Conservation (phyloP, 2,329 filamentous ascomycete genomes). For the Nemania sp. region DNA sequence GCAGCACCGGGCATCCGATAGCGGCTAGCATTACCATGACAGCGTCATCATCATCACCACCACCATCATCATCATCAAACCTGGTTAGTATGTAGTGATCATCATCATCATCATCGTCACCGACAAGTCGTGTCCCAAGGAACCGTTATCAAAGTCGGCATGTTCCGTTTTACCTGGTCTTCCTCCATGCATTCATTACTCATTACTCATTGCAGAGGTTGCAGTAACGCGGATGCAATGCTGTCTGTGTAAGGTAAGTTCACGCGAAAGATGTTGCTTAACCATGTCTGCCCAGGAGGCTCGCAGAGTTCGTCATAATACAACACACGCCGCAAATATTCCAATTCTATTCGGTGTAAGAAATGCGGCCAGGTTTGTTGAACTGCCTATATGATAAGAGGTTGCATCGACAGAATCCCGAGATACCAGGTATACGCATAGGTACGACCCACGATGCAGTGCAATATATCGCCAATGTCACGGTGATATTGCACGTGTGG, state of each 20-base stretch:
- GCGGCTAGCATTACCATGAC: constrained; percentile 6
- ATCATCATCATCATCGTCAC: neutral
- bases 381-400: neutral
- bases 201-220: too few relatives aligned
- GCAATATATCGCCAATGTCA: constrained; percentile 26
- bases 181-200: too few relatives aligned
- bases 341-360: constrained; percentile 1
- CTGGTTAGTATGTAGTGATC: too few relatives aligned
- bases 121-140: neutral
- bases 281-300: neutral
- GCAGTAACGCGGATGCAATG: neutral
- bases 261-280: constrained; percentile 3
- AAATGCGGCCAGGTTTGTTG: neutral
- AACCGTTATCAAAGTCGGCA: constrained; percentile 2
- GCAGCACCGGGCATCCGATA: constrained; percentile 31
- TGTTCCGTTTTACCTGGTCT: constrained; percentile 6
- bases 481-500: constrained; percentile 31
- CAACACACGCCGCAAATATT: neutral
- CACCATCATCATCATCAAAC: neutral
- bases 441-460: constrained; percentile 13
- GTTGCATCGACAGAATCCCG: constrained; percentile 25
- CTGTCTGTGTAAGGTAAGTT: constrained; percentile 6
- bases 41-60: constrained; percentile 1
- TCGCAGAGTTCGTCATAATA: neutral
- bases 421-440: constrained; percentile 17